Conservation (phyloP, 768 basidiomycete genomes). For the Amylocystis lapponica region DNA sequence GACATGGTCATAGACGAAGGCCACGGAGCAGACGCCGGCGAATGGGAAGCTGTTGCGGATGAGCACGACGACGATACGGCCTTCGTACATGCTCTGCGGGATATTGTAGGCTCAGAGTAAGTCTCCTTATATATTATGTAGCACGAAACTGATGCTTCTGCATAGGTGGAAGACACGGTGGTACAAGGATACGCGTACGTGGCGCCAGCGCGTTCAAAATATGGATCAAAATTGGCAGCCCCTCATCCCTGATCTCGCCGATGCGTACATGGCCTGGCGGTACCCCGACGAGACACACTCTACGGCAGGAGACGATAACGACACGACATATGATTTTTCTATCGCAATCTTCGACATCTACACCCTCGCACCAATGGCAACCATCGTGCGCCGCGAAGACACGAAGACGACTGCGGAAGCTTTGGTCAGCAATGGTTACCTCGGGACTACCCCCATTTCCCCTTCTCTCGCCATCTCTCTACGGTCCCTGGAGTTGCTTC, state of each 20-base stretch:
- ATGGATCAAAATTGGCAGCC: conserved; percentile 1
- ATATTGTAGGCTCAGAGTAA: too few relatives aligned
- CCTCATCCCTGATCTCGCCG: background rate
- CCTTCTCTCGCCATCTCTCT: conserved; percentile 11
- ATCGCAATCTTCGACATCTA: conserved; percentile 7
- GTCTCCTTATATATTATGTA: too few relatives aligned
- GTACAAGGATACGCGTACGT: conserved; percentile 4
- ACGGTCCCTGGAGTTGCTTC: conserved; percentile 11
- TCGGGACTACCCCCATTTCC: background rate
- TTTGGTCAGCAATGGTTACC: conserved; percentile 7
- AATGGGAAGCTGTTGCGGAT: too few relatives aligned
- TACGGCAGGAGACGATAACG: background rate
- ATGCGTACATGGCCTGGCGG: conserved; percentile 7
- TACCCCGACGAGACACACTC: background rate
- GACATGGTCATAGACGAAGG: too few relatives aligned
- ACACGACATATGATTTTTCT: background rate
- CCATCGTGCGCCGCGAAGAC: background rate
- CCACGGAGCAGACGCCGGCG: too few relatives aligned
- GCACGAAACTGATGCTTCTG: too few relatives aligned
- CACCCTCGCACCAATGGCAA: background rate
- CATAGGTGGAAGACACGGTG: background rate
- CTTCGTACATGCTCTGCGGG: too few relatives aligned
- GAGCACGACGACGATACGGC: too few relatives aligned
- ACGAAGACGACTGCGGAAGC: background rate
- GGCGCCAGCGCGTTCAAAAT: conserved; percentile 4